Conservation (phyloP, 129 eudicot species). For the Tagetes erecta region DNA sequence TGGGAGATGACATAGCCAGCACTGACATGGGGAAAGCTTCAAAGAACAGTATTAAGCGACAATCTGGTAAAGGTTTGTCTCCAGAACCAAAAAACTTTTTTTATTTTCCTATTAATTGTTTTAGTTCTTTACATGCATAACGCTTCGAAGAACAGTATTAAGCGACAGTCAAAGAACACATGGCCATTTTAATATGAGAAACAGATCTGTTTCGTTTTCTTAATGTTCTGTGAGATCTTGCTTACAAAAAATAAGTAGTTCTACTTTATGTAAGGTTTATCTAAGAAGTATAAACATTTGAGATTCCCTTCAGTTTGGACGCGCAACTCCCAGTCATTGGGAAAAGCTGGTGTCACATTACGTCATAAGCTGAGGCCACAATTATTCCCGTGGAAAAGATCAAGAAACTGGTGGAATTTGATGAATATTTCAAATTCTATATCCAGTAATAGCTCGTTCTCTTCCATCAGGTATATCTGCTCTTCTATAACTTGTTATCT, state of each 20-base stretch:
- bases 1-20: constrained; percentile 32
- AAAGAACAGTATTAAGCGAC: constrained; percentile 43
- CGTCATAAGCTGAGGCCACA: constrained; percentile 56
- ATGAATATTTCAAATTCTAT: constrained; percentile 37
- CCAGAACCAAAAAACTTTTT: constrained; percentile 6
- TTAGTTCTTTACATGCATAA: not conserved
- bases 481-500: constrained; percentile 12
- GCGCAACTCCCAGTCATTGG: constrained; percentile 45
- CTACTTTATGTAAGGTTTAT: constrained; percentile 34
- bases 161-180: not conserved
- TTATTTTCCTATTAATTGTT: not conserved
- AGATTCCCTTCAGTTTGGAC: constrained; percentile 77
- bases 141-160: too few relatives aligned
- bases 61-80: constrained; percentile 50
- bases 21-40: constrained; percentile 34
- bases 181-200: constrained; percentile 11
- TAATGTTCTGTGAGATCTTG: not conserved
- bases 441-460: constrained; percentile 38
- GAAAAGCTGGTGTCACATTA: constrained; percentile 40
- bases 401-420: constrained; percentile 55
- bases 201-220: not conserved
- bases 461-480: constrained; percentile 47
- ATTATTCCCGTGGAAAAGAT: constrained; percentile 81
- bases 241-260: not conserved
- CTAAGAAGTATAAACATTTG: constrained; percentile 44